Percentiles rank a stretch among this genome's conserved stretches.
These are phyloP conservation scores for Tolypocladium sp. DNA, from an alignment of 2,329 filamentous ascomycete genomes.

Conservation along the genomic window DNA sequence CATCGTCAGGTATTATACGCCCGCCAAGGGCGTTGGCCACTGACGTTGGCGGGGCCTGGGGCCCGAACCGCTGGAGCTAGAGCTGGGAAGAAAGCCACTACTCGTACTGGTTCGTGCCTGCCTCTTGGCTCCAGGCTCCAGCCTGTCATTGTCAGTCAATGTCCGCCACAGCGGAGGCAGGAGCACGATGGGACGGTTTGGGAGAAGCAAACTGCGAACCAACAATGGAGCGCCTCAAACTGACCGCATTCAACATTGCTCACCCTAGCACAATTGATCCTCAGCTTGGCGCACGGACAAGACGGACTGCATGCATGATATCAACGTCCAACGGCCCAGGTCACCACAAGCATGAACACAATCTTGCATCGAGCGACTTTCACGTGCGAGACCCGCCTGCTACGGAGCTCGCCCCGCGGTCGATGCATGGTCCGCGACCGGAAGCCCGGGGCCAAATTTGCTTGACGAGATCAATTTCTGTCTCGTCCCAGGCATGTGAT, in stretches of 20 bases:
- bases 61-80: not conserved
- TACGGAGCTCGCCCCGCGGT: not conserved
- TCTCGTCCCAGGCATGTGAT: not conserved
- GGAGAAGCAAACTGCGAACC: not conserved
- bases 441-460: not conserved
- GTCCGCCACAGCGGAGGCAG: not conserved
- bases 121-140: too few species aligned
- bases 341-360: not conserved
- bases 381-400: not conserved
- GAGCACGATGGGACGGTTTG: not conserved
- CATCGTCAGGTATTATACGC: not conserved
- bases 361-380: not conserved
- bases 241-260: not conserved
- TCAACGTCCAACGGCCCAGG: not conserved
- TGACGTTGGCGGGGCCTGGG: not conserved
- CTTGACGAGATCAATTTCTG: not conserved
- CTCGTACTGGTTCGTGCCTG: not conserved
- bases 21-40: not conserved
- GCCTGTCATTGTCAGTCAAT: too few species aligned
- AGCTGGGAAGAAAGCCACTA: too few species aligned
- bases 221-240: not conserved
- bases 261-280: too few species aligned
- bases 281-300: not conserved
- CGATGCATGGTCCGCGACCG: not conserved
- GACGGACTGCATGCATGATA: not conserved